Percentiles rank a stretch among this genome's conserved stretches.
These are phyloP conservation scores for Cystobasidium pallidum DNA, from an alignment of 1,284 basidiomycete genomes.

Conservation along the genomic window DNA sequence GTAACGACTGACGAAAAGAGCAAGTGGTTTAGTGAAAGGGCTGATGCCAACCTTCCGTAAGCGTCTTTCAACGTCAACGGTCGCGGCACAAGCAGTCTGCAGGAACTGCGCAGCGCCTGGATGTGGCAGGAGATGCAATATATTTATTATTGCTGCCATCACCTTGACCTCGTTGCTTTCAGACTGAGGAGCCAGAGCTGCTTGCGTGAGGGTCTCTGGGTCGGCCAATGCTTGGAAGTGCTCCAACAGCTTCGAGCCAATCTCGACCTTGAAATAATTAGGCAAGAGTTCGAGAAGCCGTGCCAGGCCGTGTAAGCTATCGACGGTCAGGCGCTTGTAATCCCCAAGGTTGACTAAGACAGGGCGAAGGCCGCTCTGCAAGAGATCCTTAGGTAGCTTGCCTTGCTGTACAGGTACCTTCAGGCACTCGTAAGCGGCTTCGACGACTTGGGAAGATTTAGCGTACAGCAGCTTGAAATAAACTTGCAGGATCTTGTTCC, in stretches of 20 bases:
- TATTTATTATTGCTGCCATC: slow-evolving; percentile 89
- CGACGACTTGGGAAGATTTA: slow-evolving; percentile 86
- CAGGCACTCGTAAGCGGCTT: slow-evolving; percentile 92
- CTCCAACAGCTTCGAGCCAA: slow-evolving; percentile 94
- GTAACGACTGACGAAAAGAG: slow-evolving; percentile 88
- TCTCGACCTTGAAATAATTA: slow-evolving; percentile 99
- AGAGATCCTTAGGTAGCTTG: slow-evolving; percentile 90
- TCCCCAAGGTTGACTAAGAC: slow-evolving; percentile 98
- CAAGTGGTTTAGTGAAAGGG: slow-evolving; percentile 92
- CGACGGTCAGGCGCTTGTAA: slow-evolving; percentile 89
- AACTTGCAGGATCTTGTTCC: slow-evolving; percentile 75
- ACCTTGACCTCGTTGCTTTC: slow-evolving; percentile 92
- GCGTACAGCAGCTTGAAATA: slow-evolving; percentile 99
- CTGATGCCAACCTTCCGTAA: slow-evolving; percentile 87
- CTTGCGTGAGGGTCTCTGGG: slow-evolving; percentile 73
- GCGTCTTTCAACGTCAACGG: slow-evolving; percentile 91
- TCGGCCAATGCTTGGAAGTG: slow-evolving; percentile 91
- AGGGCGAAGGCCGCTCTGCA: slow-evolving; percentile 92
- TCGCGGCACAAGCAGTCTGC: slow-evolving; percentile 77
- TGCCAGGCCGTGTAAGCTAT: slow-evolving; percentile 91
- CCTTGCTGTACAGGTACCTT: slow-evolving; percentile 86
- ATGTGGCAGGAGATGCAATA: slow-evolving; percentile 88
- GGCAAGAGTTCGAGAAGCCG: slow-evolving; percentile 92
- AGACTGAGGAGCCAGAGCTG: slow-evolving; percentile 74
- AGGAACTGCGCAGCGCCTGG: slow-evolving; percentile 91